A percentile compares a stretch with the other conserved stretches of the same genome.
Evolutionary conservation across 257 asterid species (phyloP).

Genomic region (Haberlea rhodopensis): DNA sequence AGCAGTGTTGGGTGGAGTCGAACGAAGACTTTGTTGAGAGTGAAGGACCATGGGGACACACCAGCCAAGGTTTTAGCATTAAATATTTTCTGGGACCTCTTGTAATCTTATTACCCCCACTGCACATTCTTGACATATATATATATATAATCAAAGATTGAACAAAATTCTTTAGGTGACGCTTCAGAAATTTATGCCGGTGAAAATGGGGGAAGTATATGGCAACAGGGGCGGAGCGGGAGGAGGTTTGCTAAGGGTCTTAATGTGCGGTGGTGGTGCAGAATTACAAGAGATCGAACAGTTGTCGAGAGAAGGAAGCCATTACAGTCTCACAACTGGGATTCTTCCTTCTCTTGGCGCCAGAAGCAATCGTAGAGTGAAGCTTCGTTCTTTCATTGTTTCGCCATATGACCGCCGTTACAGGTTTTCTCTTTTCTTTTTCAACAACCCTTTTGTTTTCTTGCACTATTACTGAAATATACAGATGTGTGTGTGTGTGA

Average conservation of each 20-base stretch:
- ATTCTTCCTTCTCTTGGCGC: slow-evolving; percentile 61
- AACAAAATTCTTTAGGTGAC: not conserved
- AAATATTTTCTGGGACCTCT: slow-evolving; percentile 4
- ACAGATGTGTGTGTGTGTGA: slow-evolving; percentile 23
- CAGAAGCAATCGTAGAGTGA: slow-evolving; percentile 33
- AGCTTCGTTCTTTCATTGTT: slow-evolving; percentile 42
- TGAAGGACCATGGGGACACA: slow-evolving; percentile 9
- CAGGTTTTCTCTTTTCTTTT: slow-evolving; percentile 33
- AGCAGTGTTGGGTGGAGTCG: not conserved
- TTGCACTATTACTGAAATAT: too few species aligned
- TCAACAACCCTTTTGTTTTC: not conserved
- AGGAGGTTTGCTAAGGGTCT: slow-evolving; percentile 27
- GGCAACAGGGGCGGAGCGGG: slow-evolving; percentile 23
- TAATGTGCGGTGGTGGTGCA: slow-evolving; percentile 43
- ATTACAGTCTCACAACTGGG: slow-evolving; percentile 43
- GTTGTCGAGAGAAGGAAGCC: slow-evolving; percentile 44
- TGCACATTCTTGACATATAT: too few species aligned
- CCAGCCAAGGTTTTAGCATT: slow-evolving; percentile 1
- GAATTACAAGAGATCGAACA: slow-evolving; percentile 41
- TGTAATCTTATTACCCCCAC: not conserved
- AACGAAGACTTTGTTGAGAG: slow-evolving; percentile 6
- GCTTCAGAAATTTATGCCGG: not conserved
- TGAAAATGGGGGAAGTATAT: slow-evolving; percentile 28
- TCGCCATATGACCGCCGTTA: slow-evolving; percentile 57
- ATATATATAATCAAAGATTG: not conserved